A percentile compares a stretch with the other conserved stretches of the same genome.
Evolutionary conservation across 257 asterid genomes (phyloP).

Genomic region (Echium plantagineum): DNA sequence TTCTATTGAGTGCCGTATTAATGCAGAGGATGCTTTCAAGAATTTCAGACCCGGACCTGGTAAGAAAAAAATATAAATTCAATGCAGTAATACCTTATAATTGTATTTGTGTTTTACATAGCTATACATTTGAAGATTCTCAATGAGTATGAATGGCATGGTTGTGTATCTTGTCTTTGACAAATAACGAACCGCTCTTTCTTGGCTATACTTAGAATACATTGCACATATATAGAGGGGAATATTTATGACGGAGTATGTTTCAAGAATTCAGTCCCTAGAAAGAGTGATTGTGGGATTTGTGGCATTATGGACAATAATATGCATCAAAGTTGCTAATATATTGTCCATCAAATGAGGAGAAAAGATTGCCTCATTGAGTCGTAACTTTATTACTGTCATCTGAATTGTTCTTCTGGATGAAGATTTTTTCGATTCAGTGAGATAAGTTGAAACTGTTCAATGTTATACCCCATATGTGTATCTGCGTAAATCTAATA

Average conservation of each 20-base stretch:
- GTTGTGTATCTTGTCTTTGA: neutral
- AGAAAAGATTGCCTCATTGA: too few species aligned
- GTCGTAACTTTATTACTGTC: too few species aligned
- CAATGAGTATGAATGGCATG: neutral
- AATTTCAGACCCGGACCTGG: constrained; percentile 99
- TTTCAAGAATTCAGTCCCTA: too few species aligned
- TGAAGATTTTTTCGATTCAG: too few species aligned
- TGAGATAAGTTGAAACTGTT: neutral
- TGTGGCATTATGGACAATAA: too few species aligned
- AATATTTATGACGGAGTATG: too few species aligned
- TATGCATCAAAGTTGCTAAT: too few species aligned
- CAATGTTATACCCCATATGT: neutral
- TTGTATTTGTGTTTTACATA: constrained; percentile 1
- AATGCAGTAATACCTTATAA: neutral
- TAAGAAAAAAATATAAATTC: constrained; percentile 17
- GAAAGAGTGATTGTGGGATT: too few species aligned
- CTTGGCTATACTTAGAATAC: neutral
- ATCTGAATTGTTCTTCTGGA: neutral
- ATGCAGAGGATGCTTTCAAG: constrained; percentile 99
- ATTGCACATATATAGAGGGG: too few species aligned
- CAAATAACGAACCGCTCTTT: neutral
- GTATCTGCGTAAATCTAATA: too few species aligned
- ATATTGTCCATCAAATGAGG: too few species aligned
- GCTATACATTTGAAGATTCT: neutral
- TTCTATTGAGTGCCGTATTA: constrained; percentile 96